These are phyloP conservation scores for Kitagawia praeruptora DNA, from an alignment of 129 eudicot species.

Conservation along the genomic window DNA sequence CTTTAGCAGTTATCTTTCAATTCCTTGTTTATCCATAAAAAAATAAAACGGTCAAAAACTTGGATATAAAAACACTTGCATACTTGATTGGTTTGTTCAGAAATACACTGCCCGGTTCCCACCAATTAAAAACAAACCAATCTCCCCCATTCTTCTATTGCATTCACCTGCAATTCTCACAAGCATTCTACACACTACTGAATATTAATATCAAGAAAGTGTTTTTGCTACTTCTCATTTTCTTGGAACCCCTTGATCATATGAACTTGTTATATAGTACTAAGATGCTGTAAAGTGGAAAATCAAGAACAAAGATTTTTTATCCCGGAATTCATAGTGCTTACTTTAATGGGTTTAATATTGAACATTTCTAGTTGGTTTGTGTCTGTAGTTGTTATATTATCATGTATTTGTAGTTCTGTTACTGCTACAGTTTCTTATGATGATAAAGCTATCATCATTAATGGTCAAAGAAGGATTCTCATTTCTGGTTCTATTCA, in stretches of 20 bases:
- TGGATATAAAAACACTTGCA: too few relatives aligned
- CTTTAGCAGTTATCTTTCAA: too few relatives aligned
- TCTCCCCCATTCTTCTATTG: too few relatives aligned
- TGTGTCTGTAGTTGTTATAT: conserved; percentile 17
- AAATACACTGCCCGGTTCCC: too few relatives aligned
- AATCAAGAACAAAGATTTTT: neutral
- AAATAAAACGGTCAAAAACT: too few relatives aligned
- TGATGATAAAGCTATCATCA: conserved; percentile 62
- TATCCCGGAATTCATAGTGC: neutral
- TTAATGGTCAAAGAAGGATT: conserved; percentile 71
- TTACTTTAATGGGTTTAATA: conserved; percentile 17
- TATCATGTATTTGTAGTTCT: conserved; percentile 30
- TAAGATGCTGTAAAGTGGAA: neutral
- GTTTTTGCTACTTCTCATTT: conserved; percentile 3
- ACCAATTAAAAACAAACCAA: too few relatives aligned
- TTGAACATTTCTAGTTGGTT: conserved; percentile 31
- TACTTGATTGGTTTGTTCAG: too few relatives aligned
- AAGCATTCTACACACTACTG: conserved; percentile 15
- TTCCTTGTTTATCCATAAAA: too few relatives aligned
- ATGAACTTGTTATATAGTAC: neutral
- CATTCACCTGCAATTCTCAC: conserved; percentile 12
- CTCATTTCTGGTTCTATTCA: conserved; percentile 94
- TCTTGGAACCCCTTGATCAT: neutral
- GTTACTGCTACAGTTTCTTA: conserved; percentile 58
- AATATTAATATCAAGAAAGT: neutral